A percentile compares a stretch with the other conserved stretches of the same genome.
These are phyloP conservation scores for Fusarium sp. DNA, from an alignment of 2,329 filamentous ascomycete genomes.

Conservation along the genomic window DNA sequence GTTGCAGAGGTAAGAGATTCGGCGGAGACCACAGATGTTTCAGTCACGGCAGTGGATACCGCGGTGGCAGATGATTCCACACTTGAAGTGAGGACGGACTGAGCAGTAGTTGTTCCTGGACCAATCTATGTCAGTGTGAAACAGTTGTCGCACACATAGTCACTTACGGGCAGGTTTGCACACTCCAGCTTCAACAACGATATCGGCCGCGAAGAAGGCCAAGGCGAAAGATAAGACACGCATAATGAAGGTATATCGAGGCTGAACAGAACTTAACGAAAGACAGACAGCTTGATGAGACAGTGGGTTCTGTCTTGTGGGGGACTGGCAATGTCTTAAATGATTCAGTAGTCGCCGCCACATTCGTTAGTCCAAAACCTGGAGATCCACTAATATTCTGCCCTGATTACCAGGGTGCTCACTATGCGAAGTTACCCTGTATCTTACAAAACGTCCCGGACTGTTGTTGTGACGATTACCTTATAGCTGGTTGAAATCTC, in stretches of 20 bases:
- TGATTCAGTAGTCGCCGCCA: neutral
- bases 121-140: neutral
- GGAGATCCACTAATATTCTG: too few relatives aligned
- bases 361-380: too few relatives aligned
- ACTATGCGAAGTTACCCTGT: too few relatives aligned
- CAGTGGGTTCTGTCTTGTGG: neutral
- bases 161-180: slow-evolving; percentile 14
- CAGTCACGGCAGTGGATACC: neutral
- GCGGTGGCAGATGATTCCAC: neutral
- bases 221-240: neutral
- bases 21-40: neutral
- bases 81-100: neutral
- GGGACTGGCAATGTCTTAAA: neutral
- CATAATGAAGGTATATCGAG: neutral
- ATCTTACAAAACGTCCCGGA: too few relatives aligned
- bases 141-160: accelerated
- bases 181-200: slow-evolving; percentile 12
- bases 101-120: neutral
- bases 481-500: too few relatives aligned
- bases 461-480: too few relatives aligned
- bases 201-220: neutral
- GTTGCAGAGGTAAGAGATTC: neutral
- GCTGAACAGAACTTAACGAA: slow-evolving; percentile 10
- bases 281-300: slow-evolving; percentile 6
- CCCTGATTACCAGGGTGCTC: too few relatives aligned